Conservation (phyloP, 2,329 filamentous ascomycete species). For the Cordyceps farinosa region DNA sequence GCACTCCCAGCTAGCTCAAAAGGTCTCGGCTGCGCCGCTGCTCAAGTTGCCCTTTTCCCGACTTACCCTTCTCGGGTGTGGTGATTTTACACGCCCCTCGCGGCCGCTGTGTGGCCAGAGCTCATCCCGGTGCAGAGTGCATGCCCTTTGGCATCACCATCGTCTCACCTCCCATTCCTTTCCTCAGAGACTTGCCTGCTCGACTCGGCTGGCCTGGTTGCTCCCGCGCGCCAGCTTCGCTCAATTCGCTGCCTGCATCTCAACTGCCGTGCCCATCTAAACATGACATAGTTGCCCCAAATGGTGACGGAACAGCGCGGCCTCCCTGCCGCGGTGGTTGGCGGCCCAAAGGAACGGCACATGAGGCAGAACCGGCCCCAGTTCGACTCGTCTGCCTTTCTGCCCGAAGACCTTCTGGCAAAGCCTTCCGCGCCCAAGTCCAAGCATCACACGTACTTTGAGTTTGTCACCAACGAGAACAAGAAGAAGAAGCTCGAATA, state of each 20-base stretch:
- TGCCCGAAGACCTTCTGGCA: conserved; percentile 35
- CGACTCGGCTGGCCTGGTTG: not conserved
- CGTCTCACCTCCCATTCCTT: not conserved
- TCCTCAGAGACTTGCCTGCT: not conserved
- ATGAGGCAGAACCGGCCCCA: conserved; percentile 32
- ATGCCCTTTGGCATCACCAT: not conserved
- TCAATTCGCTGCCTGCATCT: conserved; percentile 7
- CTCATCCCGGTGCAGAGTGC: not conserved
- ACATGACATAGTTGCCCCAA: conserved; percentile 23
- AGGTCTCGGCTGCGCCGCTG: conserved; percentile 6
- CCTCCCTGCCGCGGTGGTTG: conserved; percentile 28
- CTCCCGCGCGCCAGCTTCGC: not conserved
- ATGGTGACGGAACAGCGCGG: conserved; percentile 38
- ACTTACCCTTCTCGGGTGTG: conserved; percentile 11
- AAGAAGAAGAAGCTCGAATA: conserved; percentile 63
- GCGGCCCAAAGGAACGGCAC: conserved; percentile 36
- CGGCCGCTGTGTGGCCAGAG: conserved; percentile 10
- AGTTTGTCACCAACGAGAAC: conserved; percentile 61
- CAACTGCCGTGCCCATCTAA: not conserved
- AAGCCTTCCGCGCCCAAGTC: conserved; percentile 41
- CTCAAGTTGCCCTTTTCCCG: not conserved
- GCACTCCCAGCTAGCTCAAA: conserved; percentile 8
- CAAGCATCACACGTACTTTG: conserved; percentile 61
- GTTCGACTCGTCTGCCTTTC: conserved; percentile 32
- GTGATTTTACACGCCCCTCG: conserved; percentile 7